Base-by-base conservation (phyloP, 306 rosid genomes). In the Prosopis cineraria region DNA sequence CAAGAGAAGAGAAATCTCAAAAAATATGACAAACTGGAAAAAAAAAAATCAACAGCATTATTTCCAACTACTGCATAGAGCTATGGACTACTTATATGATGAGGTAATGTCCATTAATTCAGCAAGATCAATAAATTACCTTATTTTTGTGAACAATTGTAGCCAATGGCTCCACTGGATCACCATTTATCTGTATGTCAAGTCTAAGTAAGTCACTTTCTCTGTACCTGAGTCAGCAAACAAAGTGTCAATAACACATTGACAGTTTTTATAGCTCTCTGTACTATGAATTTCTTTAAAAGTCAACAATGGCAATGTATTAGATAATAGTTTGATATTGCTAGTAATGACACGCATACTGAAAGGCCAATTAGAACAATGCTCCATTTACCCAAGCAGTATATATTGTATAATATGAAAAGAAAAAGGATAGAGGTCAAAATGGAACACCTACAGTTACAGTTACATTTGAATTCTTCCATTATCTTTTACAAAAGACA, bases 111-210 rank as follows among this genome's bases (percentile, higher is more conserved):
- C 70, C 16, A 33, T 8, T 31, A 24, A 75, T 0, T 16, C 37
- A 1, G 59, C 22, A 69, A 17, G 29, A 3, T 12, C 53, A 27
- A 72, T 22, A 65, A 70, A 22, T 76, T 83, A 92, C 97, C 93
- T 94, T 92, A 73, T 94, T 91, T 70, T 62, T 89, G 86, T 94
- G 98, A 55, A 94, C 96, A 78, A 92, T 94, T 22, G 96, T 91
- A 27, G 97, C 76, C 88, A 94, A 82, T 29, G 97, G 98, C 83
- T 94, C 98, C 79, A 94, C 97, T 41, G 27, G 80, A 50, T 92
- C 97, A 50, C 98, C 94, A 77, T 90, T 92, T 40, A 92, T 94
- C 82, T 84, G 91, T 79, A 94, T 89, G 84, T 94, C 98, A 81
- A 94, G 97, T 89, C 87, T 91, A 79, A 89, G 65, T 34, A 93